Evolutionary conservation across 1,284 basidiomycete genomes (phyloP).

Genomic region (Leucoagaricus sp.): DNA sequence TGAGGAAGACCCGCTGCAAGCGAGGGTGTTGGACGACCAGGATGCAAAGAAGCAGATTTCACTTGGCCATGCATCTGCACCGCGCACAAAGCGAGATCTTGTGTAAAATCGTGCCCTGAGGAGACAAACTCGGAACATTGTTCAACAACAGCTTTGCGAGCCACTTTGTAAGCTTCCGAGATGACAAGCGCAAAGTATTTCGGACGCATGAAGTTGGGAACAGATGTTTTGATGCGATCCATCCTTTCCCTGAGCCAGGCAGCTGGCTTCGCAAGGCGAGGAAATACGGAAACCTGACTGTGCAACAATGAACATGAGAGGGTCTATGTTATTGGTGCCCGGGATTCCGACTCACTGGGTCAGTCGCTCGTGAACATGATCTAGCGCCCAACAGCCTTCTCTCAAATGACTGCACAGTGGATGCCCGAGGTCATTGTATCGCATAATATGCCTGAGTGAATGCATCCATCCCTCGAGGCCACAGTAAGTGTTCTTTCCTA

Average conservation of each 20-base stretch:
- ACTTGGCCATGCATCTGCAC: constrained; percentile 94
- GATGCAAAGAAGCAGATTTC: constrained; percentile 84
- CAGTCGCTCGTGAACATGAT: constrained; percentile 79
- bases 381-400: constrained; percentile 86
- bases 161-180: constrained; percentile 88
- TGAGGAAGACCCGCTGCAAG: constrained; percentile 95
- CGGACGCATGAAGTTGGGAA: constrained; percentile 86
- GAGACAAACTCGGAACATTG: constrained; percentile 86
- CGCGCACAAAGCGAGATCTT: constrained; percentile 82
- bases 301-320: too few species aligned
- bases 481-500: constrained; percentile 82
- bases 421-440: constrained; percentile 89
- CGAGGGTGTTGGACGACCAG: constrained; percentile 68
- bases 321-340: background rate
- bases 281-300: constrained; percentile 73
- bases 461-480: constrained; percentile 97
- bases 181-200: constrained; percentile 93
- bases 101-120: constrained; percentile 86
- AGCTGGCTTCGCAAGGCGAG: constrained; percentile 69
- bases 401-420: constrained; percentile 86
- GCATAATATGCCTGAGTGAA: constrained; percentile 79
- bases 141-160: constrained; percentile 78
- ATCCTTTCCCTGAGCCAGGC: constrained; percentile 86
- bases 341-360: constrained; percentile 53
- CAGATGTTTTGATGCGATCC: constrained; percentile 70